Evolutionary conservation across 495 filamentous ascomycete genomes (phyloP), one percentile per base, ranked within the genome.

Genomic region (Geopyxis carbonaria): DNA sequence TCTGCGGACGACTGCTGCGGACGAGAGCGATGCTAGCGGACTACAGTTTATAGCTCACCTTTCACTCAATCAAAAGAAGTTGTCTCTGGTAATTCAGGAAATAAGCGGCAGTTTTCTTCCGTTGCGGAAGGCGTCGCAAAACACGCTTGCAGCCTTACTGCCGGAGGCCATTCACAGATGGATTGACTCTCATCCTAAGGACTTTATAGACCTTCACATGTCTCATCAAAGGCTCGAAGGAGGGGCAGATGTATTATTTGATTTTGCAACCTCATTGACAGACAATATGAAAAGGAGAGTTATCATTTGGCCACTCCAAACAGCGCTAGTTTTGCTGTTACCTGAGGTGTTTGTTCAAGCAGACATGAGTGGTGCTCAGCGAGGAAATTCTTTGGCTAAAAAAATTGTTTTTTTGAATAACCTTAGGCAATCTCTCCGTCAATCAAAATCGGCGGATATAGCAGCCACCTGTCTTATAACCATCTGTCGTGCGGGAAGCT

Each of bases 261-360:
- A 77, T 39, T 74, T 75, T 64, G 64, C 72, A 1, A 61, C 64
- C 28, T 66, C 68, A 4, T 57, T 75, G 22, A 55, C 62, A 20
- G 72, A 77, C 42, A 64, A 63, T 30, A 62, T 59, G 10, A 61
- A 61, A 44, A 59, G 69, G 16, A 65, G 65, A 25, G 60, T 60
- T 4, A 56, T 68, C n/a, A 59, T 76, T 14, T 73, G 64, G 46
- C 73, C 73, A 14, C 61, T 77, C 23, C 73, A 76, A 51, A 71
- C 64, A 14, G 64, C 69, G 19, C 58, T 77, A 8, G 53, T 76
- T 5, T 62, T 77, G 32, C 63, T 77, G 5, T 51, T 75, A 15
- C 73, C 73, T 3, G 73, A 77, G 37, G 69, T 76, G 11, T 77
- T 77, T 34, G 68, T 72, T 47, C 66, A 75, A 5, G 70, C 72